Evolutionary conservation across 352 stramenopile genomes (phyloP), one percentile per base, ranked within the genome.

Genomic region (Pythium coloratum): DNA sequence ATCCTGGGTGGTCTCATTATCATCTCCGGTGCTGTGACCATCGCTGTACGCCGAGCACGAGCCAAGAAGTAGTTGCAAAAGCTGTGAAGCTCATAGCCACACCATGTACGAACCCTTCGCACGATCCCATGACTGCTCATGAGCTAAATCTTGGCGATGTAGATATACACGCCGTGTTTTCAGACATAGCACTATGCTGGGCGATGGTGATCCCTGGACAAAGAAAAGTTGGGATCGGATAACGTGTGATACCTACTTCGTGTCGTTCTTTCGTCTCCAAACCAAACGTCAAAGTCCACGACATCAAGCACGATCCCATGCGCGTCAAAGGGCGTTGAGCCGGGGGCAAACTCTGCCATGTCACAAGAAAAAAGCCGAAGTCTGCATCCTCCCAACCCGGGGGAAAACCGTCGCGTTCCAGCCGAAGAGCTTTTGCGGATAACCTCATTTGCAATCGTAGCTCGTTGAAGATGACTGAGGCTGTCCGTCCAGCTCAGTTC

Each of bases 1-100:
- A 73, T 92, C 33, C 20, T 90, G 20, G 82, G 84, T 2, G 81
- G 72, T 2, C 28, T 70, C 0, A 82, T 91, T 24, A 89, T 92
- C 59, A 57, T 85, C 60, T 64, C 54, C 0, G 76, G 82, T 42
- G 84, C 84, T 6, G 63, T 83, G 8, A 55, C 72, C 14, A 90
- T 93, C 49, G 81, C 78, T 9, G 44, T 88, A 2, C 76, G 82
- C 10, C 73, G 76, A 1, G 72, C 69, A 1, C 67, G 58, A 1
- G 58, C 68, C 16, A 76, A 76, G 47, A 67, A 74, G 38, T 80
- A 69, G 46, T 24, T 24, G 20, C 20, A 24, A 24, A 24, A 24
- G 20, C 20, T 24, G 20, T 24, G 20, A 24, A 24, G 20, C 20
- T 24, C 20, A 24, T 24, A 24, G 20, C 20, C 20, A 24, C 20